Conservation (phyloP, 106 monocot species). For the Dendrobium huoshanense region DNA sequence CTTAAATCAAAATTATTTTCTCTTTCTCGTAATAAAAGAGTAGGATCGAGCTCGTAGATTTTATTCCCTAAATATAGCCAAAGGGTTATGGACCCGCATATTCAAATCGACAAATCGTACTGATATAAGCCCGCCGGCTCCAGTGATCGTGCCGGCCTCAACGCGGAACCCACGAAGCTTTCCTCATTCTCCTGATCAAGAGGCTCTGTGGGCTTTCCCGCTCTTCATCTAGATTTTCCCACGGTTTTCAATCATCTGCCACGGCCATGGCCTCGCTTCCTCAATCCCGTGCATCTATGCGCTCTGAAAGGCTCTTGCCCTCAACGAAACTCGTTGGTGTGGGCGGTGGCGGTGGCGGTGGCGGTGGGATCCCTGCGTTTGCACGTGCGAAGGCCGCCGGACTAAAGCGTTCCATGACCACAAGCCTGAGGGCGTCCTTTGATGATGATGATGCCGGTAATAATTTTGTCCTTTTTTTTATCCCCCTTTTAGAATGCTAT, state of each 20-base stretch:
- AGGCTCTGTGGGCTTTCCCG: neutral
- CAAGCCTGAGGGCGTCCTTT: conserved; percentile 11
- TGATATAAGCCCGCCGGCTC: neutral
- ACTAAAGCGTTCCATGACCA: conserved; percentile 13
- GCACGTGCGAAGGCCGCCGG: conserved; percentile 18
- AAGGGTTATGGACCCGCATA: no score
- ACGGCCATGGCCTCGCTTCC: conserved; percentile 3
- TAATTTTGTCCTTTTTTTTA: neutral
- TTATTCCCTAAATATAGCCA: no score
- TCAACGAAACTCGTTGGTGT: conserved; percentile 2
- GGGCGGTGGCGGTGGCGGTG: conserved; percentile 8
- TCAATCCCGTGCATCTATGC: conserved; percentile 24
- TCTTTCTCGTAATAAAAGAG: no score
- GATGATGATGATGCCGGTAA: conserved; percentile 22
- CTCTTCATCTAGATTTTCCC: neutral
- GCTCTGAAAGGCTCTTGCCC: conserved; percentile 21
- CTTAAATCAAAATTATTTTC: no score
- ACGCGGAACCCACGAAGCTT: conserved; percentile 4
- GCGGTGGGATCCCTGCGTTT: conserved; percentile 5
- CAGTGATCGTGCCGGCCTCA: conserved; percentile 42
- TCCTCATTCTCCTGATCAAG: neutral
- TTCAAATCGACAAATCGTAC: no score
- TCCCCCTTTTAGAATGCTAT: neutral
- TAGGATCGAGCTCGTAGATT: no score
- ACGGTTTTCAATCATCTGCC: conserved; percentile 18